Evolutionary conservation across 768 basidiomycete genomes (phyloP).

Genomic region (Pisolithus sp.): DNA sequence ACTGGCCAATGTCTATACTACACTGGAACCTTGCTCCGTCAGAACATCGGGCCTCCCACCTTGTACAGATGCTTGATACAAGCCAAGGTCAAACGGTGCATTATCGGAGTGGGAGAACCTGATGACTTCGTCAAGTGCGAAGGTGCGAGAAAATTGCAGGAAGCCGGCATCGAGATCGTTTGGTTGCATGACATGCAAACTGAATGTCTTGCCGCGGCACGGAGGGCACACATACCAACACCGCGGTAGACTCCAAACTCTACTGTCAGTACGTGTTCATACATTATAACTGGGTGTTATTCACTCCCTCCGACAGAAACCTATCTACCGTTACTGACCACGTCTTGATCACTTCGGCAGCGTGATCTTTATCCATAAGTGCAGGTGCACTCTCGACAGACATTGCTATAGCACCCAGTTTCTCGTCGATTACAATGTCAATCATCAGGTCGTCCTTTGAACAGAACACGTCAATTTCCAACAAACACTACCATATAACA

Average conservation of each 20-base stretch:
- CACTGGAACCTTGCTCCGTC: conserved; percentile 92
- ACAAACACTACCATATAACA: neutral
- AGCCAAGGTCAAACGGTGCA: conserved; percentile 65
- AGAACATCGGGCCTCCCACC: conserved; percentile 82
- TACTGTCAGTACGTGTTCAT: conserved; percentile 2
- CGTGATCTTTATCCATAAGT: conserved; percentile 12
- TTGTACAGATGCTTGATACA: conserved; percentile 81
- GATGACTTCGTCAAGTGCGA: conserved; percentile 92
- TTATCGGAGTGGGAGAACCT: conserved; percentile 87
- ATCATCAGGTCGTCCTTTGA: conserved; percentile 30
- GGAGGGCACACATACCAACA: conserved; percentile 41
- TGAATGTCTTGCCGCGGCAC: conserved; percentile 75
- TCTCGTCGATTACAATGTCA: conserved; percentile 22
- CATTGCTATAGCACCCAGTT: conserved; percentile 13
- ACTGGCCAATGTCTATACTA: conserved; percentile 77
- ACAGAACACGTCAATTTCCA: neutral
- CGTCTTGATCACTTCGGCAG: conserved; percentile 10
- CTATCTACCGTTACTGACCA: conserved; percentile 17
- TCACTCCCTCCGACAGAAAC: conserved; percentile 5
- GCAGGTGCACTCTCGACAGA: conserved; percentile 15
- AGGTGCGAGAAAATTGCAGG: conserved; percentile 66
- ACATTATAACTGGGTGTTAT: neutral
- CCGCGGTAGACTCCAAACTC: neutral
- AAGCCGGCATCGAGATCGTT: conserved; percentile 69
- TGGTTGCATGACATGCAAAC: conserved; percentile 71